These are phyloP conservation scores for Dothideomycetidae sp. DNA, from an alignment of 2,329 filamentous ascomycete species.

Conservation along the genomic window DNA sequence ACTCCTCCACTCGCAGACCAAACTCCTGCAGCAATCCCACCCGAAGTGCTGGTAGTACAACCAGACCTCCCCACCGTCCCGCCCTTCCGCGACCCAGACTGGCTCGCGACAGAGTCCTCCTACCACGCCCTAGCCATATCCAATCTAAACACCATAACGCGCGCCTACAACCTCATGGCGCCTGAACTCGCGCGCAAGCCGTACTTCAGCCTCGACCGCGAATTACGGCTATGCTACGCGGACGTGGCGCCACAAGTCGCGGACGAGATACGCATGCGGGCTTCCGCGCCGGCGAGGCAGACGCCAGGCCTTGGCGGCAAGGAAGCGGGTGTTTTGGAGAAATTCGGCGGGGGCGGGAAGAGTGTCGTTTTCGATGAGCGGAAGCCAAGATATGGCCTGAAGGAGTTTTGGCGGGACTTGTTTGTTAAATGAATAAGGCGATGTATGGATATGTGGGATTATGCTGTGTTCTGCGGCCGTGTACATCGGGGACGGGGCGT, in stretches of 20 bases:
- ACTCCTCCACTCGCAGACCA: conserved; percentile 12
- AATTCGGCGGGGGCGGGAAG: conserved; percentile 39
- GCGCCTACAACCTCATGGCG: conserved; percentile 90
- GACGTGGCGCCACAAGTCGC: conserved; percentile 70
- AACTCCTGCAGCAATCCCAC: not conserved
- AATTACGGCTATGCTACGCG: conserved; percentile 67
- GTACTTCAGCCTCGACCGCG: conserved; percentile 71
- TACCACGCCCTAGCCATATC: conserved; percentile 66
- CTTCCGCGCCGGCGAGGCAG: conserved; percentile 33
- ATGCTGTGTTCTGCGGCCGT: not conserved
- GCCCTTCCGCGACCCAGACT: conserved; percentile 62
- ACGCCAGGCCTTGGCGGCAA: conserved; percentile 29
- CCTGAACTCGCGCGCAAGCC: conserved; percentile 86
- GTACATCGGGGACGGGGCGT: not conserved
- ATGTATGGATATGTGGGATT: not conserved
- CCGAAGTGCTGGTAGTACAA: no score
- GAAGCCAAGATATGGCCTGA: conserved; percentile 67
- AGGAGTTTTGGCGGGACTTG: conserved; percentile 78
- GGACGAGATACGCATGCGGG: conserved; percentile 56
- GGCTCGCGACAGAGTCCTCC: conserved; percentile 56
- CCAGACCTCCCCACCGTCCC: conserved; percentile 15
- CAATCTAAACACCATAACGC: conserved; percentile 63
- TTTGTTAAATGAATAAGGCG: no score
- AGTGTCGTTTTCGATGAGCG: conserved; percentile 60
- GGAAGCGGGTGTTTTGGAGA: conserved; percentile 45